Evolutionary conservation across 805 yeast species (phyloP).

Genomic region (Saccharomyces eubayanus): DNA sequence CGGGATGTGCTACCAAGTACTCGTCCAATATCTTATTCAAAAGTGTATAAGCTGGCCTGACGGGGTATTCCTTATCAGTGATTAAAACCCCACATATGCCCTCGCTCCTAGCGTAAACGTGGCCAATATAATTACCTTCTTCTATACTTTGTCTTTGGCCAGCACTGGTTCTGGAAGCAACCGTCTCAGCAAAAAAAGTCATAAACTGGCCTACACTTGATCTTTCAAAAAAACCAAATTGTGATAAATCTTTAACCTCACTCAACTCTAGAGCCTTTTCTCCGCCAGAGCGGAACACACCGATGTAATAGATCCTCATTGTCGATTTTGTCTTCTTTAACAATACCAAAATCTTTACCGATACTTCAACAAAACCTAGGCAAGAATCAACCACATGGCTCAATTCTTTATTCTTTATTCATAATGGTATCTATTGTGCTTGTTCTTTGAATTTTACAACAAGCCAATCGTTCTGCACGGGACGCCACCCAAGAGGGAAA

Average conservation of each 20-base stretch:
- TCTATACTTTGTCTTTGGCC: conserved; percentile 94
- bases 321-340: not conserved
- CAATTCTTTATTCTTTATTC: not conserved
- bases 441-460: not conserved
- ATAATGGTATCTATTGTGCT: not conserved
- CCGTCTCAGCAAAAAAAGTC: conserved; percentile 89
- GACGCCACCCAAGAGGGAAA: not conserved
- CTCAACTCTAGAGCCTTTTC: conserved; percentile 66
- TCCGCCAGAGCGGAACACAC: conserved; percentile 58
- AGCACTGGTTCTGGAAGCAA: conserved; percentile 74
- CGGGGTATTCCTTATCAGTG: conserved; percentile 93
- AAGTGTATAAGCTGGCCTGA: conserved; percentile 89
- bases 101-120: conserved; percentile 81
- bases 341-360: not conserved
- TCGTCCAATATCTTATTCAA: conserved; percentile 88
- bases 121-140: conserved; percentile 85
- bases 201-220: conserved; percentile 79
- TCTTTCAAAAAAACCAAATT: conserved; percentile 85
- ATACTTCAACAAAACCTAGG: not conserved
- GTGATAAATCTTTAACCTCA: conserved; percentile 72
- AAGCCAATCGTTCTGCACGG: not conserved
- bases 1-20: conserved; percentile 75
- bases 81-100: conserved; percentile 88
- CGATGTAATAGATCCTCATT: conserved; percentile 90
- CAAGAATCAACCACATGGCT: not conserved